Evolutionary conservation across 495 filamentous ascomycete species (phyloP), one percentile per base, ranked within the genome.

Genomic region (Venustampulla echinocandica): DNA sequence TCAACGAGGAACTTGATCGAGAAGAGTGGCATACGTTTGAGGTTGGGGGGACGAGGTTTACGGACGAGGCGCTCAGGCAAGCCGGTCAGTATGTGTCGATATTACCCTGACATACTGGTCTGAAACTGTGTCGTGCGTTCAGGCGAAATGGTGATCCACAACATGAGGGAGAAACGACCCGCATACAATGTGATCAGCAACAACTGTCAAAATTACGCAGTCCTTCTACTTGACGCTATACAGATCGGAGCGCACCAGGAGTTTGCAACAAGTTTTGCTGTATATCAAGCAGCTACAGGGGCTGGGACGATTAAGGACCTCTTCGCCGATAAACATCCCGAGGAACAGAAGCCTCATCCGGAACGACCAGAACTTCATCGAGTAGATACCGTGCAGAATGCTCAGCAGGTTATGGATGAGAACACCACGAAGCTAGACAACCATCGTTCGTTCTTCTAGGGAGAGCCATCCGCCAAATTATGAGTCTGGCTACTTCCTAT

Each of bases 191-290:
- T 72, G 25, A 69, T 72, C 54, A 63, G 53, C 41, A 72, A 72
- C 50, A 72, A 72, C 60, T 72, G 69, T 50, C 69, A 72, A 54
- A 70, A 64, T 43, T 72, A 61, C 46, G 68, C 66, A 2, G 42
- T 68, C n/a, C 39, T 50, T 20, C 48, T 71, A 44, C 55, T 71
- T 19, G 61, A 71, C 35, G 64, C 64, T 28, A 67, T 71, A 25
- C 62, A 69, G 50, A 52, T 66, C 42, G 63, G 66, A 11, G 53
- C 46, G 28, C 63, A 64, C 25, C 45, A 48, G 11, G 46, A 69
- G 38, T 69, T 71, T 45, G 67, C 60, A 19, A 69, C 68, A 7
- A 64, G 54, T 38, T 59, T 65, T 22, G 67, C 62, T 19, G 60
- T 71, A 11, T 69, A 65, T 49, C 58, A 66, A 55, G 41, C 58